Conservation (phyloP, 208 protist genomes). For the Trypanosomatidae sp. region DNA sequence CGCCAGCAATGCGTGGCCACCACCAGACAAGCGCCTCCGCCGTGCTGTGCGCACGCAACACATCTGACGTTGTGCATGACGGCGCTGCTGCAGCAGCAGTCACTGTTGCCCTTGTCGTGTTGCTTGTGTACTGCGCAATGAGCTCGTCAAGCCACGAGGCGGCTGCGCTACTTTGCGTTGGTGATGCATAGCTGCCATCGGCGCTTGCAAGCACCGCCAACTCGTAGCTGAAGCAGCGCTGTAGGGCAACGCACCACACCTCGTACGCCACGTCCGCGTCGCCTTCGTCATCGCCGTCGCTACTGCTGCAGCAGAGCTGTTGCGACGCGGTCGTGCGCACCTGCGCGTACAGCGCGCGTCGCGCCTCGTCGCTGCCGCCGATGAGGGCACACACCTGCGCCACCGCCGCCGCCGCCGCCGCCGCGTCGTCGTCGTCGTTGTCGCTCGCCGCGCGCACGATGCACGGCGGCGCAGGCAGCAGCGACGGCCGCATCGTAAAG, state of each 20-base stretch:
- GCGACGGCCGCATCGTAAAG: constrained; percentile 54
- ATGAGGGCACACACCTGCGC: too few relatives aligned
- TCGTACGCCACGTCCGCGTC: constrained; percentile 5
- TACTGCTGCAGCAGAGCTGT: too few relatives aligned
- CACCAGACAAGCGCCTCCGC: too few relatives aligned
- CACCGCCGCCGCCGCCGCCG: background rate
- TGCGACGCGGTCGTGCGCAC: too few relatives aligned
- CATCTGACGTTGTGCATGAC: too few relatives aligned
- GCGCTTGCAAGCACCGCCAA: constrained; percentile 49
- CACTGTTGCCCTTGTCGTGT: too few relatives aligned
- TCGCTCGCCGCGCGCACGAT: background rate
- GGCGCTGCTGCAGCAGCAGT: too few relatives aligned
- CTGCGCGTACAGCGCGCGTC: too few relatives aligned
- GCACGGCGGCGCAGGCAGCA: constrained; percentile 19
- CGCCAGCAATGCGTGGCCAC: too few relatives aligned
- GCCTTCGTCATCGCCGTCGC: background rate
- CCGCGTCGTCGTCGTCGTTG: background rate
- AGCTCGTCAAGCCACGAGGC: constrained; percentile 44
- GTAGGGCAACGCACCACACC: constrained; percentile 17
- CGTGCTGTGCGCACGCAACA: background rate
- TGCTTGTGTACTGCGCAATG: constrained; percentile 7
- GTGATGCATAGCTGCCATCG: constrained; percentile 60
- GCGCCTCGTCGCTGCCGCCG: too few relatives aligned
- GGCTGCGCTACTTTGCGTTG: constrained; percentile 1
- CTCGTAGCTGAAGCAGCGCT: constrained; percentile 34